phyloP scores from a whole-genome alignment of 139 green algal species.

The Picochlorum costavermella region DNA sequence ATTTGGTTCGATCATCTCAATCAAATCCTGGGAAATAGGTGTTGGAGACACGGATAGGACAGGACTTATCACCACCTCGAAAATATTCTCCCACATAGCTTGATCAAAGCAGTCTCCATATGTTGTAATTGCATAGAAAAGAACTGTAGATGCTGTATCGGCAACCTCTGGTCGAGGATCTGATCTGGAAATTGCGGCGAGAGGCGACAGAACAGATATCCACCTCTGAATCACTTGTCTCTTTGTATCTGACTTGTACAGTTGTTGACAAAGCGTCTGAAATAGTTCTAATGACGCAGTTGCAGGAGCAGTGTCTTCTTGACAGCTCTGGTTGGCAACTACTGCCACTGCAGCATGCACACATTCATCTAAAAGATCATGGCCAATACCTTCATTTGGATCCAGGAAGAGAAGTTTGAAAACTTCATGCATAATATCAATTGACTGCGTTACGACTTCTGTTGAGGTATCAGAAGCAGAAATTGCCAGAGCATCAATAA shows the following conservation, averaged over 20 bases:
- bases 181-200: conserved; percentile 86
- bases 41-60: conserved; percentile 37
- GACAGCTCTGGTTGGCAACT: background rate
- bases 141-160: conserved; percentile 63
- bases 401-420: conserved; percentile 48
- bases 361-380: conserved; percentile 10
- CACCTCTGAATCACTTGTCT: conserved; percentile 36
- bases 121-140: conserved; percentile 75
- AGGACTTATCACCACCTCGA: conserved; percentile 76
- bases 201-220: conserved; percentile 89
- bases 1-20: background rate
- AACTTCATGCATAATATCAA: conserved; percentile 47
- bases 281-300: conserved; percentile 21
- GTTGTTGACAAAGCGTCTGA: conserved; percentile 17
- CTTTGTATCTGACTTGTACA: conserved; percentile 7
- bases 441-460: conserved; percentile 44
- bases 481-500: conserved; percentile 34
- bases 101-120: conserved; percentile 51
- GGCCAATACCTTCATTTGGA: background rate
- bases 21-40: background rate
- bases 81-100: conserved; percentile 82
- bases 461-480: conserved; percentile 36
- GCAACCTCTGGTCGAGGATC: conserved; percentile 80
- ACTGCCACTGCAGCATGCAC: conserved; percentile 12
- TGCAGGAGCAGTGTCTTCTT: background rate